Base-by-base conservation (phyloP, 2,329 filamentous ascomycete genomes). In the Lasiodiplodia sp. region DNA sequence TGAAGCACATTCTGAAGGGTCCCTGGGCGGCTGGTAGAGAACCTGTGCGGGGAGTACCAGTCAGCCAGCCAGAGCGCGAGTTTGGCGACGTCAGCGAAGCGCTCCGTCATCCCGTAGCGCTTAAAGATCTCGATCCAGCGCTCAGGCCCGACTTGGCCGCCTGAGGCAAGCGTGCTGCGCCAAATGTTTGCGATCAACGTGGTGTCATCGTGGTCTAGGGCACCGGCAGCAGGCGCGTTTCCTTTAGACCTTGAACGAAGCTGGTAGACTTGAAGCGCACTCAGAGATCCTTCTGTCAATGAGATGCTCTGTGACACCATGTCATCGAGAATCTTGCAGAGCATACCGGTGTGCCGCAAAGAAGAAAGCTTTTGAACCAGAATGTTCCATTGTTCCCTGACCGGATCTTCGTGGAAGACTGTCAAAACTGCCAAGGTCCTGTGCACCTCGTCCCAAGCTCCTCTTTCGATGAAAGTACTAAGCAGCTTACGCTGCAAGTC, bases 61-160 rank as follows among this genome's bases (percentile, higher is more conserved):
- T 71, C 74, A 5, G 82, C 80, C 3, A 91, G 80, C 86, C 83
- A 86, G 53, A 85, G 72, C 14, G 84, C 80, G 31, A 89, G 79
- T 25, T 82, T 81, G 69, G 82, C 80, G 7, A 90, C 78, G 38
- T 87, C 84, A 16, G 83, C 74, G 73, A 87, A 83, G 18, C 83
- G 80, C 8, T 84, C 80, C 10, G 79, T 75, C 86, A 88, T 90
- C 4, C 88, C 89, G 56, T 87, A 83, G 34, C 88, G 84, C 56
- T 86, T 86, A 52, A 91, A 73, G 11, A 89, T 79, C 73, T 90
- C 87, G 57, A 79, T 77, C 89, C 89, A 91, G 18, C 80, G 73
- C 31, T 71, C 76, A 3, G 81, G 77, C 25, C 79, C 79, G 28
- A 87, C 78, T 67, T 77, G 71, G 67, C 78, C 78, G 21, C 82